phyloP scores from a whole-genome alignment of 140 eudicot genomes.

The Bidens hawaiensis region DNA sequence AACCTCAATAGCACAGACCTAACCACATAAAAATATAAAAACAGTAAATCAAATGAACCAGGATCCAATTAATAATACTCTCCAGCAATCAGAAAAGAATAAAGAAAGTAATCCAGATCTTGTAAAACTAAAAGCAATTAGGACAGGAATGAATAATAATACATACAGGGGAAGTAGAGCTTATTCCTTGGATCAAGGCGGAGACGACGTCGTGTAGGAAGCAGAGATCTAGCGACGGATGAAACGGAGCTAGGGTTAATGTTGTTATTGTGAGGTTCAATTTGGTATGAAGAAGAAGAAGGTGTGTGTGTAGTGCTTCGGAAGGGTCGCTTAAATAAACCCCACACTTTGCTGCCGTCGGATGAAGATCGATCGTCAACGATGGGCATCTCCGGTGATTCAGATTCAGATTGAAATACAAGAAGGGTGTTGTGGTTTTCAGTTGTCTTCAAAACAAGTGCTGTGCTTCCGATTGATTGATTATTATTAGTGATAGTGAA shows the following conservation, averaged over 20 bases:
- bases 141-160: background rate
- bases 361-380: conserved; percentile 48
- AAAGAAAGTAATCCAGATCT: conserved; percentile 19
- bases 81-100: background rate
- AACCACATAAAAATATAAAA: background rate
- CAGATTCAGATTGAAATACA: too few species aligned
- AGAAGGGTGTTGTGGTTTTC: background rate
- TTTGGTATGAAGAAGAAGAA: conserved; percentile 33
- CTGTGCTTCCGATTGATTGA: too few species aligned
- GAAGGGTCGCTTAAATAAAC: conserved; percentile 74
- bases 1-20: too few species aligned
- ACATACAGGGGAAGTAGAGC: conserved; percentile 75
- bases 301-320: conserved; percentile 43
- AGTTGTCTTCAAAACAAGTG: too few species aligned
- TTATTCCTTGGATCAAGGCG: conserved; percentile 79
- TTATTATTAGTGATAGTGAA: too few species aligned
- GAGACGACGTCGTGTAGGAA: conserved; percentile 81
- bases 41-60: background rate
- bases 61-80: background rate
- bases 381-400: conserved; percentile 56
- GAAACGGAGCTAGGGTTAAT: conserved; percentile 41
- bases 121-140: too few species aligned
- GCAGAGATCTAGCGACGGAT: conserved; percentile 82
- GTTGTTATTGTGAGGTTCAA: conserved; percentile 32
- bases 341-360: conserved; percentile 53